Evolutionary conservation across 495 filamentous ascomycete genomes (phyloP), one percentile per base, ranked within the genome.

Genomic region (Amorphotheca resinae): DNA sequence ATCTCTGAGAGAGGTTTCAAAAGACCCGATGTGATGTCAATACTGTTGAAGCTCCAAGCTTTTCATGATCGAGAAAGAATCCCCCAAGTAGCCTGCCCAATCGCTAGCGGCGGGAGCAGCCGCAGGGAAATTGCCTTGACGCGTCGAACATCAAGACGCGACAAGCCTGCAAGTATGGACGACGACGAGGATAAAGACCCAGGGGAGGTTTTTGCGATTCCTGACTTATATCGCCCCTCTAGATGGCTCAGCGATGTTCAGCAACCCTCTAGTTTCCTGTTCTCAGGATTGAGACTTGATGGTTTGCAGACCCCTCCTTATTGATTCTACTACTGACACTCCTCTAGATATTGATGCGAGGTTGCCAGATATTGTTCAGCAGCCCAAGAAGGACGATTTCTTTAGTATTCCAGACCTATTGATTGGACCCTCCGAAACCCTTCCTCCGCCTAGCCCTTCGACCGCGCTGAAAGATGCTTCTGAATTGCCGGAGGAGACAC

Each of bases 161-260:
- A 51, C 42, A n/a, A n/a, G n/a, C n/a, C n/a, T n/a, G n/a, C n/a
- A n/a, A n/a, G n/a, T n/a, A 54, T 45, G 46, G 39, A 50, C 33
- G 49, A 46, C 34, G 64, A 69, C 22, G 54, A 59, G 38, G 57
- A 64, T 23, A 60, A 66, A 23, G 65, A 76, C 35, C 46, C 51
- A 21, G 66, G 68, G 9, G 64, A 82, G 52, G 74, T 83, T 1
- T 91, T 91, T 55, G 73, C 73, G 9, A 77, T 86, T 41, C 80
- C 80, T 17, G 73, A 80, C 49, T 69, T 85, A 31, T 80, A 73
- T 70, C 64, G 61, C 35, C 45, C 42, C 2, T 54, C 54, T 4
- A 38, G 41, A 33, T 33, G 41, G 2, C 32, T 47, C 17, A 12
- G 1, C 9, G 26, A 16, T 26, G 31, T 22, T 11, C 7, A 64